phyloP scores from a whole-genome alignment of 306 rosid genomes.

The Oxytropis ochrocephala region DNA sequence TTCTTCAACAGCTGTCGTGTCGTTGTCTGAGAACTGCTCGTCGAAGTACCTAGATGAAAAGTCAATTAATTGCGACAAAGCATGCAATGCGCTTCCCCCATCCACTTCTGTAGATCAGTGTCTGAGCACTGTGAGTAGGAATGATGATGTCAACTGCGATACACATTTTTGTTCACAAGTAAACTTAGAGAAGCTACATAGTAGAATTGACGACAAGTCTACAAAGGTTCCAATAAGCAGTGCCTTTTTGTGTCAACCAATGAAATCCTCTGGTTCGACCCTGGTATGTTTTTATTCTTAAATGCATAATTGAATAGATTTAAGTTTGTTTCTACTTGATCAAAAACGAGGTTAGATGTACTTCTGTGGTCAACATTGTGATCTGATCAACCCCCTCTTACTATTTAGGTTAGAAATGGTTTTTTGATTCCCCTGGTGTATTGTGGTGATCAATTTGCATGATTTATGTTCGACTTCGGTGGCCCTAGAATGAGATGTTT shows the following conservation, averaged over 20 bases:
- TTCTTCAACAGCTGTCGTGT: conserved; percentile 39
- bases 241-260: conserved; percentile 30
- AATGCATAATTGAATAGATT: conserved; percentile 1
- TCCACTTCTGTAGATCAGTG: conserved; percentile 30
- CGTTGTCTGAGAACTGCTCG: conserved; percentile 39
- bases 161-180: conserved; percentile 26
- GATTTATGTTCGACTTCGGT: neutral
- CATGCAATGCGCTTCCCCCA: conserved; percentile 29
- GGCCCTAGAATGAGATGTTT: neutral
- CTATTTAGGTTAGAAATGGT: conserved; percentile 5
- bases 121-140: conserved; percentile 23
- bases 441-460: neutral
- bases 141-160: conserved; percentile 32
- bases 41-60: conserved; percentile 32
- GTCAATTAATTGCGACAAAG: conserved; percentile 29
- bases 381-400: neutral
- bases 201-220: conserved; percentile 26
- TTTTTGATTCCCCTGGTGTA: neutral
- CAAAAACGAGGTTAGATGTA: neutral
- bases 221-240: conserved; percentile 27
- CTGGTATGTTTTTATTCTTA: conserved; percentile 43
- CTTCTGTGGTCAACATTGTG: neutral
- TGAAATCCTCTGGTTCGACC: conserved; percentile 27
- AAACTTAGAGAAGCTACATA: conserved; percentile 34
- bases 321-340: neutral